These are phyloP conservation scores for Rhizopogon sp. DNA, from an alignment of 768 basidiomycete genomes.

Conservation along the genomic window DNA sequence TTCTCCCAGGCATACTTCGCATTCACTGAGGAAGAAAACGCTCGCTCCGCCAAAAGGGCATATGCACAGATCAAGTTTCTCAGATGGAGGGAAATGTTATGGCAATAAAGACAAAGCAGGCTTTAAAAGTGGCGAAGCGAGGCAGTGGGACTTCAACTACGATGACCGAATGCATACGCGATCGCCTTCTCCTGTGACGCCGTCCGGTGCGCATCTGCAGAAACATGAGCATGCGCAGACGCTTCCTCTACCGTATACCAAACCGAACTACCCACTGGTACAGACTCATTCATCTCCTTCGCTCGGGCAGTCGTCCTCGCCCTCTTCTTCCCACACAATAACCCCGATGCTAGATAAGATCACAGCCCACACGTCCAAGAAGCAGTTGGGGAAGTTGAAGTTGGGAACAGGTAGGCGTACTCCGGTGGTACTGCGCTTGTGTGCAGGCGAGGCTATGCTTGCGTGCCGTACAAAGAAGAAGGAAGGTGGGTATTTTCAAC, in stretches of 20 bases:
- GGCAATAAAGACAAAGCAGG: background rate
- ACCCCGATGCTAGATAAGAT: background rate
- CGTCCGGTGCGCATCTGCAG: background rate
- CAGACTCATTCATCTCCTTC: background rate
- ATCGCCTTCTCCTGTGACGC: background rate
- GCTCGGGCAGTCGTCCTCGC: background rate
- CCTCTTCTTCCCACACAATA: background rate
- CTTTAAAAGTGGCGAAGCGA: background rate
- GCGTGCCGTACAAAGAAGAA: background rate
- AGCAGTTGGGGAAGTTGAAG: background rate
- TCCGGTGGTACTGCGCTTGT: background rate
- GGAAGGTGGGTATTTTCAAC: background rate
- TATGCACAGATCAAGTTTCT: background rate
- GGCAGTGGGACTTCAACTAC: constrained; percentile 2
- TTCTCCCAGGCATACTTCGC: constrained; percentile 5
- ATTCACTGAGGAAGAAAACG: constrained; percentile 3
- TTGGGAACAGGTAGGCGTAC: background rate
- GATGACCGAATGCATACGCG: background rate
- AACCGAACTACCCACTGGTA: background rate
- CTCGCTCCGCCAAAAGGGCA: background rate
- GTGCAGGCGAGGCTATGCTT: background rate
- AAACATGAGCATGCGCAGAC: background rate
- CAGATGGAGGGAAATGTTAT: background rate
- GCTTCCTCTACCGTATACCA: background rate
- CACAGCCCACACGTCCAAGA: background rate